Evolutionary conservation across 108 stramenopile species (phyloP), one percentile per base, ranked within the genome.

Genomic region (Nitzschia putrida): DNA sequence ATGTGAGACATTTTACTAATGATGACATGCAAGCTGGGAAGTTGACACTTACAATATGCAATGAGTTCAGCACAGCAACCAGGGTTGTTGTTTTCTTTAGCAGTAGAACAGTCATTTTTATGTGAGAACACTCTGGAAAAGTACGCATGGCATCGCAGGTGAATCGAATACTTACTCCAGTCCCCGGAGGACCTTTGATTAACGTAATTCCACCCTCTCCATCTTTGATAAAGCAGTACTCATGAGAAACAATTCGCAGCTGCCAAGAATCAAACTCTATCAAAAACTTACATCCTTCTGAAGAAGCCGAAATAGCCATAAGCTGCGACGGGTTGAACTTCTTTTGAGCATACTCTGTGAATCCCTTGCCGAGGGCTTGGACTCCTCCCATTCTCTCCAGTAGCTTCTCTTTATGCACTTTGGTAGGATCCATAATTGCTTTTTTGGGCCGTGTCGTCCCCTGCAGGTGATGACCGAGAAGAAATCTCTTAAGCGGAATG

Each of bases 51-150:
- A 63, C 61, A 67, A 94, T 88, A 47, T 96, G 99, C 10, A 99
- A 80, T 6, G 92, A 82, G 73, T 99, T 99, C 25, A 99, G 73
- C 14, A 96, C 57, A 43, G 92, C 95, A 38, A 92, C 85, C 0
- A 99, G 64, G 13, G 98, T 98, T 12, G 97, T 97, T n/a, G 98
- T 98, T 86, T 98, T 96, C 52, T 72, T 52, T 6, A 39, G 12
- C 58, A 13, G 57, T 43, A 22, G 42, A 29, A 16, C 47, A 24
- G 3, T 13, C 16, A 22, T 22, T 13, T n/a, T n/a, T n/a, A n/a
- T 13, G 54, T 22, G 16, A 55, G 54, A 16, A 50, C 6, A 22
- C 3, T 13, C 21, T 7, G 23, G 8, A 55, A 4, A 16, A 2
- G 54, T 55, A 16, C 22, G 3, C 3, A 21, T 55, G 1, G 23